phyloP scores from a whole-genome alignment of 2,329 filamentous ascomycete genomes.

The Fusarium bactridioides region DNA sequence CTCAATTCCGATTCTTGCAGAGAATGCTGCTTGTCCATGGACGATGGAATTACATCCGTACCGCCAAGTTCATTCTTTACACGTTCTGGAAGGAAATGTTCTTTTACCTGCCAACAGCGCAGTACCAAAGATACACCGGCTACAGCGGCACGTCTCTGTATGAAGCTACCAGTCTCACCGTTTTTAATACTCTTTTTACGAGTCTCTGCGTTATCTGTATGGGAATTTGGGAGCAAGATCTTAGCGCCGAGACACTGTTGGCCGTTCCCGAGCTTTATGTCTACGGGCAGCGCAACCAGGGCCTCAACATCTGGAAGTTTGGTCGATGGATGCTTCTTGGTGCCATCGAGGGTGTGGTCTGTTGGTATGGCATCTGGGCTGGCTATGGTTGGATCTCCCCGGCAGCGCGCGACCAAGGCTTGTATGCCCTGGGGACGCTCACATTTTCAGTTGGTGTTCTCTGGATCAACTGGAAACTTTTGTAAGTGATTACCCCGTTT shows the following conservation, averaged over 20 bases:
- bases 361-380: slow-evolving; percentile 72
- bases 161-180: slow-evolving; percentile 84
- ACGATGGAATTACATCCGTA: slow-evolving; percentile 88
- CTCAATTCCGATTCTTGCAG: slow-evolving; percentile 89
- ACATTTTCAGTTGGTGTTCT: slow-evolving; percentile 75
- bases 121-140: slow-evolving; percentile 83
- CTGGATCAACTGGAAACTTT: slow-evolving; percentile 79
- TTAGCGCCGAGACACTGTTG: slow-evolving; percentile 83
- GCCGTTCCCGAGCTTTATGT: slow-evolving; percentile 92
- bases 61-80: slow-evolving; percentile 85
- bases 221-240: slow-evolving; percentile 91
- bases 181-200: slow-evolving; percentile 95
- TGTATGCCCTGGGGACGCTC: slow-evolving; percentile 78
- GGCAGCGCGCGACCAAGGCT: slow-evolving; percentile 67
- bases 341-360: slow-evolving; percentile 74
- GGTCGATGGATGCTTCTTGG: slow-evolving; percentile 80
- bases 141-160: slow-evolving; percentile 93
- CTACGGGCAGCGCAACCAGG: slow-evolving; percentile 75
- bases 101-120: slow-evolving; percentile 84
- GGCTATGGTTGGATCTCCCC: slow-evolving; percentile 58
- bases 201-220: slow-evolving; percentile 88
- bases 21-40: slow-evolving; percentile 85
- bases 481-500: slow-evolving; percentile 58
- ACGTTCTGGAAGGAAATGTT: slow-evolving; percentile 92
- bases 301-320: slow-evolving; percentile 79